These are phyloP conservation scores for Solanum acaule DNA, from an alignment of 257 asterid species.

Conservation along the genomic window DNA sequence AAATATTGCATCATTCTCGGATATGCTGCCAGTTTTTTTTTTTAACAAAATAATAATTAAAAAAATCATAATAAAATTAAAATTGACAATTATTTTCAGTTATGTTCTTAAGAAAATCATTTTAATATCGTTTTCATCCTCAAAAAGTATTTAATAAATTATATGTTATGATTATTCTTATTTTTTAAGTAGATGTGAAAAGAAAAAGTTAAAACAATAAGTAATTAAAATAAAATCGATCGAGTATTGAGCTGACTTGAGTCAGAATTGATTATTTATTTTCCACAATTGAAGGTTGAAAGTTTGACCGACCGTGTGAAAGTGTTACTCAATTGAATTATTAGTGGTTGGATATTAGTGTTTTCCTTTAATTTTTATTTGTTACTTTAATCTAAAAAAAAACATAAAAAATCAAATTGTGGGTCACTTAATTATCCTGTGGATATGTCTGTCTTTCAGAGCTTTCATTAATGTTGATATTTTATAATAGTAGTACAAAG, in stretches of 20 bases:
- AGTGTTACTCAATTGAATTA: background rate
- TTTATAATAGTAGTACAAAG: background rate
- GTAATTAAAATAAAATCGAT: background rate
- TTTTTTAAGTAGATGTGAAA: background rate
- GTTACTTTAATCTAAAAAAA: background rate
- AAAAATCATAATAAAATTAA: background rate
- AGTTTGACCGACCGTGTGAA: background rate
- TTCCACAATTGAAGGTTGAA: background rate
- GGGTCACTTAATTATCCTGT: background rate
- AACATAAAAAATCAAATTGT: background rate
- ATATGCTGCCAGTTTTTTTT: constrained; percentile 2
- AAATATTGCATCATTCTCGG: constrained; percentile 12
- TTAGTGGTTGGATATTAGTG: background rate
- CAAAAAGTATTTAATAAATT: too few relatives aligned
- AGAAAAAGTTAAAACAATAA: background rate
- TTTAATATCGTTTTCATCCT: too few relatives aligned
- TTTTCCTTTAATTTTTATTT: background rate
- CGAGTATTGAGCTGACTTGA: background rate
- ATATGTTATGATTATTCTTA: too few relatives aligned
- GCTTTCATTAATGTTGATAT: background rate
- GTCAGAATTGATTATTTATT: background rate
- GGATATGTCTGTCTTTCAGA: background rate
- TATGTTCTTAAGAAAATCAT: too few relatives aligned
- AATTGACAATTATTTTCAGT: background rate
- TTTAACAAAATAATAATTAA: background rate